Evolutionary conservation across 805 yeast species (phyloP).

Genomic region (Candida krabiensis): DNA sequence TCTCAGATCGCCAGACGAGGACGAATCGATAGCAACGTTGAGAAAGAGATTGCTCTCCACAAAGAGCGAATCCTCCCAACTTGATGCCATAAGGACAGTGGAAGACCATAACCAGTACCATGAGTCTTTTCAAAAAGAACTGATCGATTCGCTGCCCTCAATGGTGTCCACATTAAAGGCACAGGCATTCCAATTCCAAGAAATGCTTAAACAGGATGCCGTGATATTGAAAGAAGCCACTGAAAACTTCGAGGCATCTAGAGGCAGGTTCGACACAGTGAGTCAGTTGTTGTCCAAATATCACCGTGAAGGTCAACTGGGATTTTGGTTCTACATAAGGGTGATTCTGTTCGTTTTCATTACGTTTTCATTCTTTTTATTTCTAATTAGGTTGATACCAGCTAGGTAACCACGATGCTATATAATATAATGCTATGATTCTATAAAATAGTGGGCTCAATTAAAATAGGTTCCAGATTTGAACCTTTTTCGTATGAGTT

Average conservation of each 20-base stretch:
- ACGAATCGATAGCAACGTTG: conserved; percentile 29
- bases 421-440: not conserved
- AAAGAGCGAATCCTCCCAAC: conserved; percentile 19
- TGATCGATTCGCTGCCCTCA: conserved; percentile 31
- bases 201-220: conserved; percentile 33
- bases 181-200: conserved; percentile 35
- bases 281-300: conserved; percentile 27
- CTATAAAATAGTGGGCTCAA: conserved; percentile 18
- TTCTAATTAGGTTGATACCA: conserved; percentile 32
- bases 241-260: conserved; percentile 32
- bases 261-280: conserved; percentile 29
- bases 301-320: conserved; percentile 33
- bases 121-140: conserved; percentile 33
- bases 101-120: conserved; percentile 31
- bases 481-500: conserved; percentile 30
- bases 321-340: conserved; percentile 34
- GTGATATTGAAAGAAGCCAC: conserved; percentile 33
- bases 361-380: conserved; percentile 26
- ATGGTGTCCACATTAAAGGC: conserved; percentile 31
- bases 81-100: conserved; percentile 25
- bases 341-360: conserved; percentile 23
- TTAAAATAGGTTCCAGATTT: conserved; percentile 22
- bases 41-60: conserved; percentile 30
- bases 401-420: conserved; percentile 33
- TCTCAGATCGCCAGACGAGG: conserved; percentile 11